phyloP scores from a whole-genome alignment of 1,284 basidiomycete species.

The Lentinula novae-zelandiae region DNA sequence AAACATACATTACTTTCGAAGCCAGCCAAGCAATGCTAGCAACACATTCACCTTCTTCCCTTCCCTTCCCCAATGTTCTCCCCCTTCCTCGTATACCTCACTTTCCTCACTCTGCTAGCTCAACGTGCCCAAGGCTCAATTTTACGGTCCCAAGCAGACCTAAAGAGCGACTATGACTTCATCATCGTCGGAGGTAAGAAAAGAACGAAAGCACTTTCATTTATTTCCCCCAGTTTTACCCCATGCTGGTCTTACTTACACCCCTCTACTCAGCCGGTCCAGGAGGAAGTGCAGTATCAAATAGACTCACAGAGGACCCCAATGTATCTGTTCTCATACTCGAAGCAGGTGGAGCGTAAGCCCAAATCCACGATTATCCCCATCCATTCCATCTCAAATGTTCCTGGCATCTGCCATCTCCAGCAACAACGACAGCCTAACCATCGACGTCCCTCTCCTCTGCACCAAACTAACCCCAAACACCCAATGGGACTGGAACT shows the following conservation, averaged over 20 bases:
- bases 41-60: too few species aligned
- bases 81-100: not conserved
- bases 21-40: too few species aligned
- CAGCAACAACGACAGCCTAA: constrained; percentile 6
- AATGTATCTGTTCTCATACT: constrained; percentile 4
- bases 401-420: not conserved
- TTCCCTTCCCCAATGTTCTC: too few species aligned
- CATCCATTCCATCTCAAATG: not conserved
- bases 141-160: not conserved
- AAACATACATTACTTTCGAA: too few species aligned
- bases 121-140: not conserved
- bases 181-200: constrained; percentile 5
- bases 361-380: not conserved
- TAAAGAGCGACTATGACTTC: constrained; percentile 6
- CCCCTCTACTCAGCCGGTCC: not conserved
- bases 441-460: constrained; percentile 3
- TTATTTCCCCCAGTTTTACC: not conserved
- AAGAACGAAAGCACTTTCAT: not conserved
- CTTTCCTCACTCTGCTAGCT: not conserved
- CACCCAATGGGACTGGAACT: constrained; percentile 18
- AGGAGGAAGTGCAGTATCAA: constrained; percentile 8
- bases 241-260: not conserved
- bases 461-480: constrained; percentile 1
- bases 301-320: constrained; percentile 7
- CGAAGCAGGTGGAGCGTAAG: constrained; percentile 12